Base-by-base conservation (phyloP, 768 basidiomycete genomes). In the Hypsizygus marmoreus region DNA sequence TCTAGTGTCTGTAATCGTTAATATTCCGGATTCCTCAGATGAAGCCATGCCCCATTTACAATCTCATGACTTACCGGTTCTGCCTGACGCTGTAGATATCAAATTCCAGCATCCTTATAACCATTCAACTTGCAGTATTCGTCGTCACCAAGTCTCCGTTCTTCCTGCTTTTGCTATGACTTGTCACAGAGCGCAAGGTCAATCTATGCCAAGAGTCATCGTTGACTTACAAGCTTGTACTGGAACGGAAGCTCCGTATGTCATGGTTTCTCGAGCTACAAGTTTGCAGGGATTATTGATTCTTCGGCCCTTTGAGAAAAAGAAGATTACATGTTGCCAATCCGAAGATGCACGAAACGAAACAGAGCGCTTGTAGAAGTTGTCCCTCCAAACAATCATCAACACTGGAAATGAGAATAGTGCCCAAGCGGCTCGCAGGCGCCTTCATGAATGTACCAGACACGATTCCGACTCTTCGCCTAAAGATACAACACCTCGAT, bases 141-240 rank as follows among this genome's bases (percentile, higher is more conserved):
- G 44, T 2, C 56, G 68, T 0, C 60, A 45, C 0, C 73, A 76
- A 45, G 24, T 75, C 0, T 69, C 73, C 0, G 35, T 76, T 0
- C 4, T 59, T 0, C 73, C 71, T 20, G 69, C 58, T 0, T 74
- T 71, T 52, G 64, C 70, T 0, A 63, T 73, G 47, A 74, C 72
- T 1, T 66, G 65, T 0, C 67, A 75, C 39, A 68, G 69, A 47
- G 54, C 70, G 0, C 72, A 76, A 57, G 72, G 73, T 0, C 62
- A 67, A 40, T 68, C 69, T 0, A 25, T 72, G 25, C 8, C 39
- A 0, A 49, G 49, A 4, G 65, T 56, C 0, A 59, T 71, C n/a
- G 48, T 73, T 3, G 70, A 75, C 45, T 16, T 73, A 0, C 24
- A 58, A 14, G 44, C 42, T 11, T 70, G 64, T 25, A 30, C 36